Conservation (phyloP, 2,329 filamentous ascomycete species). For the Colletotrichum nymphaeae region DNA sequence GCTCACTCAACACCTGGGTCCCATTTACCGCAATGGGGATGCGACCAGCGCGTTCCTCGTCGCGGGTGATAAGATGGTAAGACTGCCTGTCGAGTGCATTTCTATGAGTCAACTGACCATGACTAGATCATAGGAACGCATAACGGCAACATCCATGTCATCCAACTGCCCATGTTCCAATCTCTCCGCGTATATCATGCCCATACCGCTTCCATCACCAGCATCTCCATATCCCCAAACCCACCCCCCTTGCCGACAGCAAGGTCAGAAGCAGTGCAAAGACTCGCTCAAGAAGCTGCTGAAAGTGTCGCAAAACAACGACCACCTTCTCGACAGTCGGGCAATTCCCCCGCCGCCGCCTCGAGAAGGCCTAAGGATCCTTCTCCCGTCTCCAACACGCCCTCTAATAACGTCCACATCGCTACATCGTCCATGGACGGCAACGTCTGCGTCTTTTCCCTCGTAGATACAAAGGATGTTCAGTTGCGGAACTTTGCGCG, state of each 20-base stretch:
- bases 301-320: conserved; percentile 44
- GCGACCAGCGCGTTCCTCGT: conserved; percentile 92
- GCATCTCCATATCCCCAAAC: conserved; percentile 89
- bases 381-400: conserved; percentile 73
- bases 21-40: conserved; percentile 94
- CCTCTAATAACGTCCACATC: conserved; percentile 92
- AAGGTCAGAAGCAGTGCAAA: conserved; percentile 53
- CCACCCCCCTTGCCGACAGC: conserved; percentile 66
- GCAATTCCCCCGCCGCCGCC: conserved; percentile 59
- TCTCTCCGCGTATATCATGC: conserved; percentile 88
- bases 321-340: conserved; percentile 44
- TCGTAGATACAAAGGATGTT: conserved; percentile 90
- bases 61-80: conserved; percentile 95
- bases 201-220: conserved; percentile 90
- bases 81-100: conserved; percentile 35
- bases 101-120: conserved; percentile 41
- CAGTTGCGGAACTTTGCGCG: conserved; percentile 92
- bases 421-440: conserved; percentile 95
- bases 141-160: conserved; percentile 94
- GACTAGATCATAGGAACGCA: conserved; percentile 88
- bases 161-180: conserved; percentile 85
- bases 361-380: conserved; percentile 65
- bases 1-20: conserved; percentile 81
- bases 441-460: conserved; percentile 90
- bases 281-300: conserved; percentile 49